Conservation (phyloP, 495 filamentous ascomycete genomes). For the Penicillium nucicola region DNA sequence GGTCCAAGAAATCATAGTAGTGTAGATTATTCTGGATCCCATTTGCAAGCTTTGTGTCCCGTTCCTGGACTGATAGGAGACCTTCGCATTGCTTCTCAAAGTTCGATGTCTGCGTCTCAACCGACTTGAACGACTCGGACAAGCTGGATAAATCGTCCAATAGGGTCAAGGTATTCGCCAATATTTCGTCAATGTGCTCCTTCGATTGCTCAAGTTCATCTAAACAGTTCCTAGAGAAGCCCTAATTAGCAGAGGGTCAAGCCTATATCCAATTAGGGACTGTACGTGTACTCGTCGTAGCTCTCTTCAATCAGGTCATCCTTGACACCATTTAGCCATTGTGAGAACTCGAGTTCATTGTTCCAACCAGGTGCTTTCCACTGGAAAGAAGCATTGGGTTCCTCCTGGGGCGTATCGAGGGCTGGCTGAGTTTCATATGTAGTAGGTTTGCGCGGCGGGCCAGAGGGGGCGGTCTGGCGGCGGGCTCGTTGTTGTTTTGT, state of each 20-base stretch:
- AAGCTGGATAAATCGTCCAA: constrained; percentile 71
- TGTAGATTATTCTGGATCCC: constrained; percentile 80
- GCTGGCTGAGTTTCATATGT: constrained; percentile 21
- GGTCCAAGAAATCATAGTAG: constrained; percentile 90
- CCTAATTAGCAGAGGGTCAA: neutral
- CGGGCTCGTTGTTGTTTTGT: constrained; percentile 35
- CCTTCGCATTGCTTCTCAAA: constrained; percentile 92
- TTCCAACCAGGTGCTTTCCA: constrained; percentile 17
- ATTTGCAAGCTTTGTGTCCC: constrained; percentile 71
- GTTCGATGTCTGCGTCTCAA: constrained; percentile 84
- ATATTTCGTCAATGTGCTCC: constrained; percentile 75
- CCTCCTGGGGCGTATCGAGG: constrained; percentile 23
- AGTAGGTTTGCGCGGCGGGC: constrained; percentile 30
- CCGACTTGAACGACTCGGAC: constrained; percentile 76
- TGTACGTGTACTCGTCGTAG: constrained; percentile 80
- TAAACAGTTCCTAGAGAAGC: constrained; percentile 59
- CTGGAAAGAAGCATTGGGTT: constrained; percentile 1
- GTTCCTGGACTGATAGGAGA: constrained; percentile 71
- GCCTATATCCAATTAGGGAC: constrained; percentile 15
- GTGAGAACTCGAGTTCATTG: constrained; percentile 58
- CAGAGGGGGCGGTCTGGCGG: constrained; percentile 43
- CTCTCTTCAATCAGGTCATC: constrained; percentile 71
- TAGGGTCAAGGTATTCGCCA: constrained; percentile 68
- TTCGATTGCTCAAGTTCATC: constrained; percentile 77
- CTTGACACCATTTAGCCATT: constrained; percentile 61